phyloP scores from a whole-genome alignment of 1,284 basidiomycete genomes.

The Cutaneotrichosporon sp. region DNA sequence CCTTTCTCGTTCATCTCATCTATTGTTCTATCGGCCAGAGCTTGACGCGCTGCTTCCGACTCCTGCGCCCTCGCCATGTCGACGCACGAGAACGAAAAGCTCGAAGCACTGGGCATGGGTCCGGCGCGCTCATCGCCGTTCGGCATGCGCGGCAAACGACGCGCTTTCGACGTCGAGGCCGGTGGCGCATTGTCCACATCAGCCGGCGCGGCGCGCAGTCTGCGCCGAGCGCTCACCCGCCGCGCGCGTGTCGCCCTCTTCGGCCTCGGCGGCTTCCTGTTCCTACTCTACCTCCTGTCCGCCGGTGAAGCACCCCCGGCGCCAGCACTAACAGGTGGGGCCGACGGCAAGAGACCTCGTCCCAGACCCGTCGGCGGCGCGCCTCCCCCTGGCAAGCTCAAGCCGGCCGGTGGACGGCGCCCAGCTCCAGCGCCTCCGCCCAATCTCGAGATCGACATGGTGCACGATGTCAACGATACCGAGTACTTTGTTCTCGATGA shows the following conservation, averaged over 20 bases:
- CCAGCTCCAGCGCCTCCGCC: background rate
- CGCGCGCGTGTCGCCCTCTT: constrained; percentile 7
- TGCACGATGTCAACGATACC: background rate
- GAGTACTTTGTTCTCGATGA: constrained; percentile 25
- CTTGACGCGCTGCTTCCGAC: background rate
- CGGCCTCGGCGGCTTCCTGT: background rate
- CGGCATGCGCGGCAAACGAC: too few relatives aligned
- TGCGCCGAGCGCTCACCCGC: constrained; percentile 7
- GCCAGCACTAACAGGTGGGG: background rate
- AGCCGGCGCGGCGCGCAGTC: background rate
- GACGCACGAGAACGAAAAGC: background rate
- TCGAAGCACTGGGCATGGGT: background rate
- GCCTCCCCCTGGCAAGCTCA: background rate
- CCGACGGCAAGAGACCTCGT: background rate
- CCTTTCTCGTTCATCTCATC: background rate
- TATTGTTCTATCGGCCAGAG: too few relatives aligned
- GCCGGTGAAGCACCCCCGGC: background rate
- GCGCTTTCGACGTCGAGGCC: constrained; percentile 6
- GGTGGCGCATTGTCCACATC: background rate
- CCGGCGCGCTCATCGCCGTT: too few relatives aligned
- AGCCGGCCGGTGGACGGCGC: background rate
- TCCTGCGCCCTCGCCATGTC: background rate
- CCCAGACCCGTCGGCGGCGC: background rate
- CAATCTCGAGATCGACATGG: constrained; percentile 4
- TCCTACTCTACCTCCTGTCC: constrained; percentile 8